These are phyloP conservation scores for Xylaria telfairii DNA, from an alignment of 495 filamentous ascomycete species.

Conservation along the genomic window DNA sequence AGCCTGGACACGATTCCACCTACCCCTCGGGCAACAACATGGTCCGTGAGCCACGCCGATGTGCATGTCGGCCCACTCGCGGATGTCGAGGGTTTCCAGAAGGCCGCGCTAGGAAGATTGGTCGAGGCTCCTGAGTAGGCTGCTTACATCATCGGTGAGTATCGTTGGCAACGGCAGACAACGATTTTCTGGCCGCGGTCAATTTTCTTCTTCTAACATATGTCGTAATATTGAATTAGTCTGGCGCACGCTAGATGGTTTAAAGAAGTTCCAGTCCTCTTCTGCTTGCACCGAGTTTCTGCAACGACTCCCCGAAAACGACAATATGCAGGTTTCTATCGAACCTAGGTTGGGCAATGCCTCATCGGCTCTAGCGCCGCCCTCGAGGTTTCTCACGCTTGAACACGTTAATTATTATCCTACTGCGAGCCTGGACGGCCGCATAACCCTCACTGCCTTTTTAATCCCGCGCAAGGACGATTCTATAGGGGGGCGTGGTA, in stretches of 20 bases:
- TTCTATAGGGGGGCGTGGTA: slow-evolving; percentile 10
- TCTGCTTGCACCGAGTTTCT: slow-evolving; percentile 35
- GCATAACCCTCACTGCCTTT: slow-evolving; percentile 29
- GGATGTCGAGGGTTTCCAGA: slow-evolving; percentile 13
- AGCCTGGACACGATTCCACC: slow-evolving; percentile 37
- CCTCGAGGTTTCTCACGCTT: slow-evolving; percentile 26
- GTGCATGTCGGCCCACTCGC: slow-evolving; percentile 32
- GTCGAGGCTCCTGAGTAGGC: slow-evolving; percentile 39
- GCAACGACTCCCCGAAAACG: slow-evolving; percentile 28
- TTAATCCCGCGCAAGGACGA: slow-evolving; percentile 17
- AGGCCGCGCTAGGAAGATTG: slow-evolving; percentile 34
- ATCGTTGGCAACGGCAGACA: neutral
- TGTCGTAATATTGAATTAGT: too few species aligned
- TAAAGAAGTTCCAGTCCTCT: slow-evolving; percentile 35
- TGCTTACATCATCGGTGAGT: slow-evolving; percentile 35
- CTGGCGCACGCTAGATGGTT: slow-evolving; percentile 21
- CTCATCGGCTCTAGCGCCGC: slow-evolving; percentile 10
- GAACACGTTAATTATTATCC: slow-evolving; percentile 6
- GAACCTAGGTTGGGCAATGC: slow-evolving; percentile 22
- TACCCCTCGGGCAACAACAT: slow-evolving; percentile 31
- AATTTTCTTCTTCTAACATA: too few species aligned
- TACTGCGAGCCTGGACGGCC: slow-evolving; percentile 22
- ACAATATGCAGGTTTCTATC: slow-evolving; percentile 22
- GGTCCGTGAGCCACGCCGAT: slow-evolving; percentile 27
- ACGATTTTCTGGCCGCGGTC: too few species aligned